Evolutionary conservation across 176 grass and related monocot genomes (phyloP).

Genomic region (Lolium rigidum): DNA sequence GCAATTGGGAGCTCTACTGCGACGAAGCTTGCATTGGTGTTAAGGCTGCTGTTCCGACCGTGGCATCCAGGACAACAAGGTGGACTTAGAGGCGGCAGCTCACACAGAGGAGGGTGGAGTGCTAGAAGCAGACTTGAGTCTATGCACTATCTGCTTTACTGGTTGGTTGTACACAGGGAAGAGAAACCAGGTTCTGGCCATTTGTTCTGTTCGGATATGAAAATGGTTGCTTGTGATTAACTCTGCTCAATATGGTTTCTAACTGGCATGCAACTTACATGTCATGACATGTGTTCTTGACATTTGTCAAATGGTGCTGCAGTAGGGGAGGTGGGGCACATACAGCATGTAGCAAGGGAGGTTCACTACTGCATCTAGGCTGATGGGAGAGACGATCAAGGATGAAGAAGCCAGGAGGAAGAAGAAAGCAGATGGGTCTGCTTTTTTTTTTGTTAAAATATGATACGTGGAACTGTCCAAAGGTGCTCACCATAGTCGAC

Average conservation of each 20-base stretch:
- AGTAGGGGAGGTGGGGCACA: not conserved
- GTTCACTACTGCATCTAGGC: slow-evolving; percentile 1
- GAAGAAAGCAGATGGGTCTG: not conserved
- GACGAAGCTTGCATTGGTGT: not conserved
- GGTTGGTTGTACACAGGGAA: not conserved
- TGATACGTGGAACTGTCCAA: not conserved
- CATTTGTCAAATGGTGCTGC: not conserved
- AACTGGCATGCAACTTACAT: slow-evolving; percentile 13
- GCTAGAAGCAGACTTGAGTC: not conserved
- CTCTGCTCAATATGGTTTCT: slow-evolving; percentile 8
- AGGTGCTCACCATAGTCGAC: not conserved
- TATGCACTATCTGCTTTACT: slow-evolving; percentile 9
- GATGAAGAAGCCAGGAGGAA: slow-evolving; percentile 15
- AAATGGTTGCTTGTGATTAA: not conserved
- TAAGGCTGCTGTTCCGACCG: not conserved
- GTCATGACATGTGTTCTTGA: not conserved
- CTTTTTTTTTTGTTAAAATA: not conserved
- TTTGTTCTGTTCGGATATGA: not conserved
- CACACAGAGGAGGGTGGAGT: not conserved
- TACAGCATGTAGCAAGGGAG: not conserved
- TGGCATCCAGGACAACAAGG: not conserved
- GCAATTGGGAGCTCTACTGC: not conserved
- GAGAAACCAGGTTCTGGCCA: not conserved
- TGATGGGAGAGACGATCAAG: not conserved
- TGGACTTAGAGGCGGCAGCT: not conserved